Percentiles rank a stretch among this genome's conserved stretches.
phyloP scores from a whole-genome alignment of 805 yeast genomes.

The Metschnikowia vanudenii region DNA sequence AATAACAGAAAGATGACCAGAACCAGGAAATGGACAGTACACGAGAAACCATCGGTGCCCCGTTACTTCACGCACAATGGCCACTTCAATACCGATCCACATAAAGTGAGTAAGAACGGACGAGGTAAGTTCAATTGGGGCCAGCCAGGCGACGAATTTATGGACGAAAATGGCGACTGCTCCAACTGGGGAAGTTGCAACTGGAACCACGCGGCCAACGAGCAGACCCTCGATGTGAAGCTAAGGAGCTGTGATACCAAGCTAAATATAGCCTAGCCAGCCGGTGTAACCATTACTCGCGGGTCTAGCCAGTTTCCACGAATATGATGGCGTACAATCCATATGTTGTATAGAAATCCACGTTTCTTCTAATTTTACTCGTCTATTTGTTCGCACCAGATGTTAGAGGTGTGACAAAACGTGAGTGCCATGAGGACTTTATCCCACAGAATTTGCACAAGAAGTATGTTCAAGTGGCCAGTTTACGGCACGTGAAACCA shows the following conservation, averaged over 20 bases:
- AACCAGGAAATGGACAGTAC: slow-evolving; percentile 74
- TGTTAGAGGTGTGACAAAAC: too few relatives aligned
- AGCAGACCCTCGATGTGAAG: slow-evolving; percentile 26
- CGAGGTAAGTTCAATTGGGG: slow-evolving; percentile 93
- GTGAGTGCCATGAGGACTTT: too few relatives aligned
- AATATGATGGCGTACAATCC: not conserved
- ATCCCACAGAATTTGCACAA: too few relatives aligned
- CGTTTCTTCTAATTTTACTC: not conserved
- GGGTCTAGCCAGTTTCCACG: too few relatives aligned
- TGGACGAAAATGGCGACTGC: slow-evolving; percentile 52
- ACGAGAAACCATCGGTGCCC: slow-evolving; percentile 58
- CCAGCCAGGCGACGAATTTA: slow-evolving; percentile 69
- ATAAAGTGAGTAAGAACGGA: slow-evolving; percentile 77
- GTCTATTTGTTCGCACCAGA: too few relatives aligned
- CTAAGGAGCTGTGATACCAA: slow-evolving; percentile 18
- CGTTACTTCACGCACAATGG: slow-evolving; percentile 82
- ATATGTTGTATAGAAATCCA: not conserved
- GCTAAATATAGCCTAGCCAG: slow-evolving; percentile 6
- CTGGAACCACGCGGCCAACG: slow-evolving; percentile 39
- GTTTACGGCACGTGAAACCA: too few relatives aligned
- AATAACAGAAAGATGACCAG: too few relatives aligned
- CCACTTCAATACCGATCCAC: slow-evolving; percentile 64
- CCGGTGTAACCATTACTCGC: too few relatives aligned
- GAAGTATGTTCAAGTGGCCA: too few relatives aligned
- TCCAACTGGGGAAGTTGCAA: slow-evolving; percentile 33